Evolutionary conservation across 306 rosid species (phyloP), one percentile per base, ranked within the genome.

Genomic region (Arachis stenosperma): DNA sequence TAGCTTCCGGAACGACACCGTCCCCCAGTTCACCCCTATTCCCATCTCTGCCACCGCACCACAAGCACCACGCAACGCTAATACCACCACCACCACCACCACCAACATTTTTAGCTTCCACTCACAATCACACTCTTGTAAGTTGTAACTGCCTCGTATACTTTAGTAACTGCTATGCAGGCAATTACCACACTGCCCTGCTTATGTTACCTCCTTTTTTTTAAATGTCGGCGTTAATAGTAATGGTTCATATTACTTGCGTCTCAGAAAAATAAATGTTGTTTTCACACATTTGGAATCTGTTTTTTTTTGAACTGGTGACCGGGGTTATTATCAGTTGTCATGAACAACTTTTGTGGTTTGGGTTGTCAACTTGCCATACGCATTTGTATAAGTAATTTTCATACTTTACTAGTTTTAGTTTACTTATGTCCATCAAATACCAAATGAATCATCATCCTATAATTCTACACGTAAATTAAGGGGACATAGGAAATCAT

Each of bases 1-100:
- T 78, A 91, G 70, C 82, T 33, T 85, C 86, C 75, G 97, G 43
- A 76, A 82, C 4, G 97, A 84, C 30, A 92, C n/a, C 9, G 86
- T 86, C 2, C 97, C 96, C 97, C 97, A 92, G 87, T 92, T 92
- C 61, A 92, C 93, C 15, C 93, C 97, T 22, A 92, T 65, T 66
- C 81, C 86, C 6, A 96, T 83, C 72, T 88, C 92, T 48, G 65
- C 81, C 73, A 61, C 67, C 4, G 84, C 74, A 63, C 61, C 37
- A 66, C 73, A 12, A 82, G 12, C 52, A 6, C 70, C 68, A 39
- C 76, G 41, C n/a, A 74, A 41, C 17, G 80, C 37, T 33, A 4
- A 2, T 33, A 33, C 4, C 4, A 33, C 37, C 37, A 33, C 37
- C 37, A 33, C 37, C 37, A 33, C 37, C 4, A 33, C 37, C 43